Evolutionary conservation across 2,329 filamentous ascomycete genomes (phyloP).

Genomic region (Fusarium aywerte): DNA sequence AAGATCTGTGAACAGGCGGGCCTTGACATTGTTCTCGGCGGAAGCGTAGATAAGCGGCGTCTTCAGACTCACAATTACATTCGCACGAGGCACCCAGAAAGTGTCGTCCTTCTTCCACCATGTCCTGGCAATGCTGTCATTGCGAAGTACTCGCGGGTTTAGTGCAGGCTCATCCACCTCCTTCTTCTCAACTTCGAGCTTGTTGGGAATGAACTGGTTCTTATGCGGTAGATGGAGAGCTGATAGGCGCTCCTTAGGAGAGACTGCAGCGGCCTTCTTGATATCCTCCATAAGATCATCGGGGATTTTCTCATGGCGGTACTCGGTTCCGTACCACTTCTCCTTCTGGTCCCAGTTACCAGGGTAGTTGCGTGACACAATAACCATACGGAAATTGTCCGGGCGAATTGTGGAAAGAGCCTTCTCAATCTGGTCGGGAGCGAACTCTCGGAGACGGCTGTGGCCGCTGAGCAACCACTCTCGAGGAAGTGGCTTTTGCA

Average conservation of each 20-base stretch:
- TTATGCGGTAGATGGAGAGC: conserved; percentile 88
- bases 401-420: conserved; percentile 79
- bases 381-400: conserved; percentile 87
- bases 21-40: conserved; percentile 80
- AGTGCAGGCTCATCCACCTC: conserved; percentile 80
- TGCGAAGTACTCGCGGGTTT: conserved; percentile 83
- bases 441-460: conserved; percentile 80
- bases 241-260: conserved; percentile 68
- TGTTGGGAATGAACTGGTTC: conserved; percentile 95
- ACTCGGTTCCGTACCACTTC: conserved; percentile 98
- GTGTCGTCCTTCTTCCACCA: conserved; percentile 99
- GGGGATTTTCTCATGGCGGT: conserved; percentile 83
- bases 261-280: conserved; percentile 68
- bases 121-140: conserved; percentile 80
- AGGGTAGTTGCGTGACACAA: conserved; percentile 85
- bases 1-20: conserved; percentile 83
- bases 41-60: conserved; percentile 84
- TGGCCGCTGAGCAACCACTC: conserved; percentile 89
- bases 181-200: conserved; percentile 94
- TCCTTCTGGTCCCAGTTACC: conserved; percentile 89
- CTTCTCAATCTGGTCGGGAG: conserved; percentile 78
- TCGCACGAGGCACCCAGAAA: conserved; percentile 97
- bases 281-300: conserved; percentile 78
- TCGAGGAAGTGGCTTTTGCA: conserved; percentile 90
- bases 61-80: conserved; percentile 81